Conservation (phyloP, 2,329 filamentous ascomycete species). For the Sporothrix sp. region DNA sequence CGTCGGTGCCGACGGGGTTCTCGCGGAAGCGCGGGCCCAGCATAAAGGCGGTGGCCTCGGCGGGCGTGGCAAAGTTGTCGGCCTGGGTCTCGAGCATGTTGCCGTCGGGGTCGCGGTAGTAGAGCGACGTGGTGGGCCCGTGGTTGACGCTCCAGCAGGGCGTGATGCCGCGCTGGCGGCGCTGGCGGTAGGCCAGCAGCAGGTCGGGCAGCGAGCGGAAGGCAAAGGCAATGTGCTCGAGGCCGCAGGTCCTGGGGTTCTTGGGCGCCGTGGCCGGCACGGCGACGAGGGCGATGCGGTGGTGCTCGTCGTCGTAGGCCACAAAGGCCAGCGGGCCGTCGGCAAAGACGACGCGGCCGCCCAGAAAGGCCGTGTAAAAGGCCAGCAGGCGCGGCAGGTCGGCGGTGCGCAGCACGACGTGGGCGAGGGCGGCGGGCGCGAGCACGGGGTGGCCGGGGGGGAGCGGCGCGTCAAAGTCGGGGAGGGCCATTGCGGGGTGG, state of each 20-base stretch:
- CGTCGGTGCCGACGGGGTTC: conserved; percentile 36
- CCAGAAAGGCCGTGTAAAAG: conserved; percentile 31
- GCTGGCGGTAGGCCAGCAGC: conserved; percentile 1
- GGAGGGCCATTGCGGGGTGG: neutral
- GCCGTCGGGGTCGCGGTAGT: conserved; percentile 40
- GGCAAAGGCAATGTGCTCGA: conserved; percentile 35
- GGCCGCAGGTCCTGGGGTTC: conserved; percentile 21
- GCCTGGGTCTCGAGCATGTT: conserved; percentile 39
- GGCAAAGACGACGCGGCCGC: conserved; percentile 23
- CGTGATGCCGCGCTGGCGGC: conserved; percentile 27
- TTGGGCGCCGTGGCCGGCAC: conserved; percentile 19
- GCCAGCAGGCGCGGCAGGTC: conserved; percentile 24
- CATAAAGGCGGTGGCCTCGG: conserved; percentile 34
- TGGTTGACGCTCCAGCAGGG: conserved; percentile 40
- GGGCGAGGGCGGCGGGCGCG: conserved; percentile 7
- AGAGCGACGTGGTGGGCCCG: conserved; percentile 36
- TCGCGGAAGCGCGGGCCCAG: conserved; percentile 24
- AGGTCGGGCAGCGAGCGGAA: conserved; percentile 27
- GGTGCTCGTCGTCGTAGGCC: conserved; percentile 38
- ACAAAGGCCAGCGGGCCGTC: conserved; percentile 28
- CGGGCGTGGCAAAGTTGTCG: conserved; percentile 30
- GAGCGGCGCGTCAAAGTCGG: neutral
- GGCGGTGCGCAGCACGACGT: conserved; percentile 12
- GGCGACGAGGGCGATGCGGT: conserved; percentile 33
- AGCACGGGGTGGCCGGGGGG: neutral